Base-by-base conservation (phyloP, 1,284 basidiomycete species). In the Sporisorium exsertum region DNA sequence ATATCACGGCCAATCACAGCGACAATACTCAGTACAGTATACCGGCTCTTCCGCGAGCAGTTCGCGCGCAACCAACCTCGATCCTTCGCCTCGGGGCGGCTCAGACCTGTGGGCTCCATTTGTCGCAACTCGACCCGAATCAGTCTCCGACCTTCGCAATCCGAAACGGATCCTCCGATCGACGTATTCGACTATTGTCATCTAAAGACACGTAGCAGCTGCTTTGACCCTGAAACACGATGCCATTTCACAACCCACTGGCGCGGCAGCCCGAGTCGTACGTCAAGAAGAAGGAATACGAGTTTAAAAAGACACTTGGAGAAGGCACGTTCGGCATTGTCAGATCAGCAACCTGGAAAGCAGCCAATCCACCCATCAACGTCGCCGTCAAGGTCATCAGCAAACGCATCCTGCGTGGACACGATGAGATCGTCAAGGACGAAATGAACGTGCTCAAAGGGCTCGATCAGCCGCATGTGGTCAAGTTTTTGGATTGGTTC, bases 401-500 rank as follows among this genome's bases (percentile, higher is more conserved):
- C 71, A 85, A 85, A 59, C 76, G 80, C 47, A 76, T 80, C 54
- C 65, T 85, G 15, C 78, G 80, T 29, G 82, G 82, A 20, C 79
- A 84, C 49, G 76, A 82, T 40, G 79, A 83, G 50, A 78, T 81
- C 27, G 82, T 85, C 43, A 81, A 83, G 66, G 76, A 75, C 26
- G 83, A 85, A 58, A 85, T 85, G 77, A 79, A 82, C 58, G 83
- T 82, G 29, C 74, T 85, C 47, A 83, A 81, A 50, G 81, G 81
- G 10, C 76, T 85, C 18, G 75, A 83, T 37, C 82, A 84, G 47
- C 84, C 81, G 1, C 81, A 82, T 53, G 29, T 86, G 92, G 93
- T 96, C 79, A 85, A 85, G 62, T 80, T 84, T 16, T 64, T 85
- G 43, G 84, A 86, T 50, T 86, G 86, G 84, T 86, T 86, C 75